Evolutionary conservation across 2,329 filamentous ascomycete genomes (phyloP), one percentile per base, ranked within the genome.

Genomic region (Trichophyton equinum): DNA sequence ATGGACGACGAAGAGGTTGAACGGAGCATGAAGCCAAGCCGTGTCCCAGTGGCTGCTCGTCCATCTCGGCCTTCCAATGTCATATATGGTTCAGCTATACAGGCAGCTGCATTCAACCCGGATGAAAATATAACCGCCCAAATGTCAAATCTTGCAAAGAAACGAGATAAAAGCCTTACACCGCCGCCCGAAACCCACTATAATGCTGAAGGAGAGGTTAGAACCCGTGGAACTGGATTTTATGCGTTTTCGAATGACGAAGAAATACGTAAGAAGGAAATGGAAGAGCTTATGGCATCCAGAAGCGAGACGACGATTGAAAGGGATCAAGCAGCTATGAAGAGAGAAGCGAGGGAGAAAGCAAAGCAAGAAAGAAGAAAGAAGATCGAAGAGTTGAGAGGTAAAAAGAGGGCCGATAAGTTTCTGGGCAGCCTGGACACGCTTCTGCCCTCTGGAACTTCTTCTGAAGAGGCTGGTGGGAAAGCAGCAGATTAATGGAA

Each of bases 171-270:
- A 61, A 87, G 85, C 67, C 79, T 85, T 58, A 96, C 91, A 57
- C 90, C 91, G 59, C 91, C 91, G 4, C 83, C 85, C 6, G 83
- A 86, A 67, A 79, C 81, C 68, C 92, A 97, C 75, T 99, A 97
- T 74, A 88, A 96, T 72, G 89, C 89, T 1, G 82, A 83, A 63
- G 81, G 81, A 63, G 94, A 99, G 79, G 85, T 96, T 57, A 80
- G 94, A 63, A 89, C 84, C 51, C 92, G 94, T 68, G 94, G 94
- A 3, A 89, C 88, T 0, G 94, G 89, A 0, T 99, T 97, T 75
- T 96, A 91, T 76, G 85, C 87, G 61, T 97, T 99, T 71, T 89
- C 86, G 62, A 82, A 82, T 65, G 87, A 95, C 72, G 85, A 87
- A 69, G 84, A 82, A 65, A 78, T 79, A 65, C 74, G 82, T 56